Evolutionary conservation across 2,329 filamentous ascomycete genomes (phyloP).

Genomic region (Orbilia ellipsospora): DNA sequence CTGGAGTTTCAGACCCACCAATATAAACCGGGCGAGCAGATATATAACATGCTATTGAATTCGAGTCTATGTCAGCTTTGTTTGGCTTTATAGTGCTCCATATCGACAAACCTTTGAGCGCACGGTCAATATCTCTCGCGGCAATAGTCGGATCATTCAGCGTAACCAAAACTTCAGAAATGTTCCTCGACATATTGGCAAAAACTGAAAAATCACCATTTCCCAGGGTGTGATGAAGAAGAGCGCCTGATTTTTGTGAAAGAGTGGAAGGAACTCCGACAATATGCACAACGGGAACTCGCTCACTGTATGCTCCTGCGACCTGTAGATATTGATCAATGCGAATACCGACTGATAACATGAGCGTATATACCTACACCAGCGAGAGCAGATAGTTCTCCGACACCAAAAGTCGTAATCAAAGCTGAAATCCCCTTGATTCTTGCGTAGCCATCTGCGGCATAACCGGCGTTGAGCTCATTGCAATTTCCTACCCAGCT

Average conservation of each 20-base stretch:
- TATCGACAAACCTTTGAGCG: slow-evolving; percentile 71
- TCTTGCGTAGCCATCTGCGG: slow-evolving; percentile 82
- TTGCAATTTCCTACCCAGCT: slow-evolving; percentile 70
- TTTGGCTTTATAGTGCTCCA: not conserved
- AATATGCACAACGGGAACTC: slow-evolving; percentile 75
- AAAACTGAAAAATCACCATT: slow-evolving; percentile 87
- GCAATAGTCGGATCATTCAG: slow-evolving; percentile 77
- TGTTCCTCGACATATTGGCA: slow-evolving; percentile 77
- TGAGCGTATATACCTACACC: slow-evolving; percentile 63
- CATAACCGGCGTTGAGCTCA: slow-evolving; percentile 80
- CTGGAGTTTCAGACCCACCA: slow-evolving; percentile 23
- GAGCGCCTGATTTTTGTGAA: slow-evolving; percentile 65
- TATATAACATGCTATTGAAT: slow-evolving; percentile 67
- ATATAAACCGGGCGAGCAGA: slow-evolving; percentile 84
- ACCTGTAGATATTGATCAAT: slow-evolving; percentile 60
- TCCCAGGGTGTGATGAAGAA: slow-evolving; percentile 76
- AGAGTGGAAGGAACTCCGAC: slow-evolving; percentile 68
- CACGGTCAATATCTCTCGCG: slow-evolving; percentile 79
- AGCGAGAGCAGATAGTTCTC: slow-evolving; percentile 78
- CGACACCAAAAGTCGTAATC: slow-evolving; percentile 79
- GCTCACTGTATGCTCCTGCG: slow-evolving; percentile 79
- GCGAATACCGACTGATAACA: not conserved
- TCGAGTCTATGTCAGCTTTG: not conserved
- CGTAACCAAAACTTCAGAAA: slow-evolving; percentile 77
- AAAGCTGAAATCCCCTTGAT: slow-evolving; percentile 77